Evolutionary conservation across 2,329 filamentous ascomycete genomes (phyloP), one percentile per base, ranked within the genome.

Genomic region (Phialocephala sp.): DNA sequence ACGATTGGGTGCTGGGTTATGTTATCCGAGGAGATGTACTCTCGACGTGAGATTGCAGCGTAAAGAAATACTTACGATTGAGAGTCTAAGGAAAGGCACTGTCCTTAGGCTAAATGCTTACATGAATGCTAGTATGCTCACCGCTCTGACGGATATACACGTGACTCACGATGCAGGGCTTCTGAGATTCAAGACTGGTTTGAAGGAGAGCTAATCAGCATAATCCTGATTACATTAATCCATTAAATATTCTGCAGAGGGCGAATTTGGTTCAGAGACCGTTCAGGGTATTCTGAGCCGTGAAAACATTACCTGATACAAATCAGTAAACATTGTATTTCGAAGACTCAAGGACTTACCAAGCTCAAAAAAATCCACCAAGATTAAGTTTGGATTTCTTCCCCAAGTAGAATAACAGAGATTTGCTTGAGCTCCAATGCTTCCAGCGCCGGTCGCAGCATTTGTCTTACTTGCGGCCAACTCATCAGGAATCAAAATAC

Each of bases 281-380:
- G 59, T 76, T 76, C 43, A 76, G 54, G 20, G 60, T 72, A 66
- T 72, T 68, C 59, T 76, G 72, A 22, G 74, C 74, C 35, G 66
- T 70, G 62, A 76, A 72, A 0, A 69, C 72, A 69, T 75, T 64
- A 2, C 75, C 74, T 74, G 52, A 2, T 12, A 5, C 18, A 15
- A 43, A 18, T 56, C 20, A 22, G 20, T n/a, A 60, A 24, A 24
- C 14, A 32, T 15, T 18, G 5, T 20, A 37, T 50, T 11, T 32
- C 32, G 27, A 50, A 36, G 14, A 35, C 18, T 47, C 4, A 32
- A 59, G 18, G 41, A 59, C 45, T 61, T 61, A 67, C 64, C 67
- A 32, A 82, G 80, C 68, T 88, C 83, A 74, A 87, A 86, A 72
- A 84, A 87, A 74, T 89, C 87, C 0, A 88, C 83, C 18, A 89